Conservation (phyloP, 2,329 filamentous ascomycete genomes). For the Alternaria atra region DNA sequence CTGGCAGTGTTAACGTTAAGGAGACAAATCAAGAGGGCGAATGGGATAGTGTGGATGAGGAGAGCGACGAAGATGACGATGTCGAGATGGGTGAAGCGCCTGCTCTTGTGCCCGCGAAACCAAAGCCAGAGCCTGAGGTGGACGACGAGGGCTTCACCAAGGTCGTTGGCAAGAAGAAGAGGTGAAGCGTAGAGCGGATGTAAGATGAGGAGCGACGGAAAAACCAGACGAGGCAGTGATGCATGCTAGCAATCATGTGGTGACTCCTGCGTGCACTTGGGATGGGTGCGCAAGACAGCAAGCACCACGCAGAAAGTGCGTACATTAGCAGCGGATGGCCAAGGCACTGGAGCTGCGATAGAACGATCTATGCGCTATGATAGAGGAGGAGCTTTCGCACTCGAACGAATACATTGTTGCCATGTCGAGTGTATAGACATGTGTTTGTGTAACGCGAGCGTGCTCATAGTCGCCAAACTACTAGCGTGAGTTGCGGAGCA, state of each 20-base stretch:
- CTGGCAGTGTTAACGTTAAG: conserved; percentile 55
- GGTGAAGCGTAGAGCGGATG: conserved; percentile 25
- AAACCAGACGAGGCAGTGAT: background rate
- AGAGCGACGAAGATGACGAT: conserved; percentile 58
- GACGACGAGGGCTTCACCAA: conserved; percentile 56
- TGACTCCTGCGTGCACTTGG: background rate
- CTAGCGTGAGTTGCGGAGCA: conserved; percentile 27
- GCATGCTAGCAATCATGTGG: background rate
- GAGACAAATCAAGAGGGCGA: conserved; percentile 64
- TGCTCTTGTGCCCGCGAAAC: conserved; percentile 44
- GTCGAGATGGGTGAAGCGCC: conserved; percentile 51
- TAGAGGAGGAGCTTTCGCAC: background rate
- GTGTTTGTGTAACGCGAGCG: conserved; percentile 13
- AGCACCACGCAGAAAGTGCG: background rate
- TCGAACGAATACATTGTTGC: background rate
- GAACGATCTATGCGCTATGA: background rate
- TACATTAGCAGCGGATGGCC: background rate
- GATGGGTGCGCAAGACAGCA: background rate
- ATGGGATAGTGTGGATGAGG: conserved; percentile 58
- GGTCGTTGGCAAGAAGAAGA: conserved; percentile 53
- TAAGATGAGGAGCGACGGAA: background rate
- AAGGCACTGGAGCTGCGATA: background rate
- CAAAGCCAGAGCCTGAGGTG: conserved; percentile 49
- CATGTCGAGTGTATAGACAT: background rate
- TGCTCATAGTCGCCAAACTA: conserved; percentile 16